Evolutionary conservation across 208 protist species (phyloP).

Genomic region (Trypanosoma brucei): DNA sequence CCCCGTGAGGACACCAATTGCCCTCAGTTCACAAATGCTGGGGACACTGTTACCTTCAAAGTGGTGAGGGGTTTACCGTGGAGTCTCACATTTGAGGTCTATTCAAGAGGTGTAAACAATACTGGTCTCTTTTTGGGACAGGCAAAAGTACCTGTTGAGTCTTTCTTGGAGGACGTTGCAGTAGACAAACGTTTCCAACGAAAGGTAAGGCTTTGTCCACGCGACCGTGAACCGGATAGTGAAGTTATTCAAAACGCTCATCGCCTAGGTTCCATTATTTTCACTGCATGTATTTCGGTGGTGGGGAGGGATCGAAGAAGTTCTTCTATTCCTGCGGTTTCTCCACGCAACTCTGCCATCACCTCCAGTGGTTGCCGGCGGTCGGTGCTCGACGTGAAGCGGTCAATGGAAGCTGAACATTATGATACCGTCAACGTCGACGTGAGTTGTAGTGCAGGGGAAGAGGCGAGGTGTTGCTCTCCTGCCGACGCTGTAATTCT

Average conservation of each 20-base stretch:
- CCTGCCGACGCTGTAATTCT: background rate
- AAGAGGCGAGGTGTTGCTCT: background rate
- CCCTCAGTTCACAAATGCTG: constrained; percentile 19
- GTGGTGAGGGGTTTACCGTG: constrained; percentile 19
- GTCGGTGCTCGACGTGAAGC: background rate
- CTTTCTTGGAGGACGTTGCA: constrained; percentile 18
- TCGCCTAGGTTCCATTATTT: constrained; percentile 9
- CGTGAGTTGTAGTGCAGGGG: background rate
- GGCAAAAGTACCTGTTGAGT: constrained; percentile 26
- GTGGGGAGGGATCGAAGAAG: background rate
- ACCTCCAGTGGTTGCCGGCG: background rate
- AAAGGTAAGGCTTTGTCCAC: constrained; percentile 6
- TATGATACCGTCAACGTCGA: background rate
- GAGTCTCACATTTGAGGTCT: constrained; percentile 27
- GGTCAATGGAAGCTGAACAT: too few species aligned
- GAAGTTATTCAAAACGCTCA: constrained; percentile 7
- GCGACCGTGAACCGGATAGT: constrained; percentile 19
- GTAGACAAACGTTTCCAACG: background rate
- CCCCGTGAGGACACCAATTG: constrained; percentile 22
- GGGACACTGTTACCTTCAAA: constrained; percentile 18
- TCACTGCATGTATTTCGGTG: constrained; percentile 5
- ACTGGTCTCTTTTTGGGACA: constrained; percentile 26
- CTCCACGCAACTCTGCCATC: background rate
- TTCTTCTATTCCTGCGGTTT: background rate
- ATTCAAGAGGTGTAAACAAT: constrained; percentile 16